Evolutionary conservation across 805 yeast species (phyloP).

Genomic region (Candida piceae): DNA sequence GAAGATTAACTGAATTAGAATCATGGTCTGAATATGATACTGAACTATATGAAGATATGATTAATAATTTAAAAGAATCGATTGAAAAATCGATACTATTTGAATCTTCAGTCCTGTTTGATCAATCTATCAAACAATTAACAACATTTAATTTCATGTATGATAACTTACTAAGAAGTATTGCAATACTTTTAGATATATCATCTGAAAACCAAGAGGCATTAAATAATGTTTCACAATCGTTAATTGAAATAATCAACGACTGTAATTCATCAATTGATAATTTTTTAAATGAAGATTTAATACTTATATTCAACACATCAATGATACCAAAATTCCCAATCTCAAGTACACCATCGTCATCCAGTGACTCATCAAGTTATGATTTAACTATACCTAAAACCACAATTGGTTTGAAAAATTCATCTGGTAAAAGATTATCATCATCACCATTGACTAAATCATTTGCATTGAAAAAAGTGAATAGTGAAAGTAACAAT

Average conservation of each 20-base stretch:
- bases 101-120: slow-evolving; percentile 52
- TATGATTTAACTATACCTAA: slow-evolving; percentile 1
- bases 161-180: slow-evolving; percentile 8
- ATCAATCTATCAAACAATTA: slow-evolving; percentile 34
- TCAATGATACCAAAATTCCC: slow-evolving; percentile 2
- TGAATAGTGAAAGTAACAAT: no score
- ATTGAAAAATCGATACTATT: slow-evolving; percentile 51
- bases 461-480: no score
- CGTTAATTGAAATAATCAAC: slow-evolving; percentile 11
- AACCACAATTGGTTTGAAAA: no score
- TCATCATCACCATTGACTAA: slow-evolving; percentile 22
- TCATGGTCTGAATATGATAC: slow-evolving; percentile 50
- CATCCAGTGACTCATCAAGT: slow-evolving; percentile 1
- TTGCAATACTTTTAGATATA: slow-evolving; percentile 12
- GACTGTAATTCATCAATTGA: slow-evolving; percentile 11
- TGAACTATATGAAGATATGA: slow-evolving; percentile 34
- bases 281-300: slow-evolving; percentile 12
- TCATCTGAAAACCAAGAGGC: slow-evolving; percentile 16
- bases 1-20: slow-evolving; percentile 46
- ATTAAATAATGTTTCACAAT: slow-evolving; percentile 3
- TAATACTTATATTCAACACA: slow-evolving; percentile 8
- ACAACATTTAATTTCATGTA: slow-evolving; percentile 11
- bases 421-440: slow-evolving; percentile 22
- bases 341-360: slow-evolving; percentile 4
- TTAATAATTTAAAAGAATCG: slow-evolving; percentile 40